Conservation (phyloP, 805 yeast genomes). For the Zygosaccharomyces bisporus region DNA sequence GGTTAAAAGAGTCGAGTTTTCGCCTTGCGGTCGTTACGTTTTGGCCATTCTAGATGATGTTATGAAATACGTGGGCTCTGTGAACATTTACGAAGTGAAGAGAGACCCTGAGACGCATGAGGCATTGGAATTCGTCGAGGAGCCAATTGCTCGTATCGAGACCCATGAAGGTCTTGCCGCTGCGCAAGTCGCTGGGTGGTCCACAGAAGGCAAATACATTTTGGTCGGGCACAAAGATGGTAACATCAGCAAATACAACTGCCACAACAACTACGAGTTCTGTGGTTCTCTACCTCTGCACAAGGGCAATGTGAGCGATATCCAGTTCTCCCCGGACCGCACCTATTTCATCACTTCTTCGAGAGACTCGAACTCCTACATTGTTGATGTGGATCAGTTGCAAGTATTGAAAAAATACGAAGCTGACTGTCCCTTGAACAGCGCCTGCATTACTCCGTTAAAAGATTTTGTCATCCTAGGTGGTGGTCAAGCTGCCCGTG, state of each 20-base stretch:
- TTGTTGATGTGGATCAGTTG: conserved; percentile 75
- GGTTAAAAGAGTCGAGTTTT: conserved; percentile 85
- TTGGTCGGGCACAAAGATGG: conserved; percentile 91
- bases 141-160: conserved; percentile 57
- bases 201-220: conserved; percentile 67
- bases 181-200: conserved; percentile 83
- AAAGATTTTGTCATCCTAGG: conserved; percentile 92
- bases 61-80: conserved; percentile 82
- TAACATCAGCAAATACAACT: conserved; percentile 69
- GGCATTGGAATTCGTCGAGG: conserved; percentile 39
- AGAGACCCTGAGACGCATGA: conserved; percentile 36
- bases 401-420: conserved; percentile 67
- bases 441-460: conserved; percentile 89
- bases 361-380: conserved; percentile 79
- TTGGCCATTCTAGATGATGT: conserved; percentile 84
- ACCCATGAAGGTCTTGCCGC: conserved; percentile 59
- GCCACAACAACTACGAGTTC: conserved; percentile 61
- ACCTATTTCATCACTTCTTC: conserved; percentile 91
- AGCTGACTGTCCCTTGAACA: conserved; percentile 91
- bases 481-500: conserved; percentile 99
- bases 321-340: conserved; percentile 82
- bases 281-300: conserved; percentile 60
- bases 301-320: conserved; percentile 75
- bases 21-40: conserved; percentile 64
- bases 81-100: conserved; percentile 62